Evolutionary conservation across 345 rosid species (phyloP).

Genomic region (Hibiscus syriacus): DNA sequence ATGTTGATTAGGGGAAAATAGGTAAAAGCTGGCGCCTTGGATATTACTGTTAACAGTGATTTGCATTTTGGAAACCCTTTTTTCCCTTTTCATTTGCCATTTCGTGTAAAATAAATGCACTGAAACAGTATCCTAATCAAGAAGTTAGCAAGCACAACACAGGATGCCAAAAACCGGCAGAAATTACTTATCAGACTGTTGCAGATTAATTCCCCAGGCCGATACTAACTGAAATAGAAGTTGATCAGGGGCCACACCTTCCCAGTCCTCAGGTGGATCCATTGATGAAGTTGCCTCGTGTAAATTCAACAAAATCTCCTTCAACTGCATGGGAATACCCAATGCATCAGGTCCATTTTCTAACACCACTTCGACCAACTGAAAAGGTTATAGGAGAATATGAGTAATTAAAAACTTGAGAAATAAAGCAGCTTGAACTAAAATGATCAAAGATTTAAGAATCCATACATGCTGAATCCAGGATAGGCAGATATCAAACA

Average conservation of each 20-base stretch:
- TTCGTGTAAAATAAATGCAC: neutral
- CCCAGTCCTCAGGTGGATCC: constrained; percentile 93
- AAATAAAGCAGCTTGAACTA: constrained; percentile 3
- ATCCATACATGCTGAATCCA: constrained; percentile 91
- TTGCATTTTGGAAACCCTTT: neutral
- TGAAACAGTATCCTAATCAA: neutral
- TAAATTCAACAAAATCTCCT: constrained; percentile 64
- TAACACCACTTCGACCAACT: constrained; percentile 71
- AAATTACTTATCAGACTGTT: constrained; percentile 54
- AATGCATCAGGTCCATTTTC: constrained; percentile 70
- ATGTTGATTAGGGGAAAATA: no score
- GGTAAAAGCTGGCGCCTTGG: neutral
- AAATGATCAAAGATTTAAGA: neutral
- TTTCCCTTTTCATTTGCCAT: neutral
- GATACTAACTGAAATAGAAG: constrained; percentile 82
- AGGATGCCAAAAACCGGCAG: neutral
- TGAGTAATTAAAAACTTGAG: neutral
- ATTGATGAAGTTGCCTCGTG: constrained; percentile 65
- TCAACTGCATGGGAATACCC: constrained; percentile 70
- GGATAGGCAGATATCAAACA: constrained; percentile 77
- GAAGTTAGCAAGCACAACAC: constrained; percentile 4
- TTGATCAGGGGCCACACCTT: constrained; percentile 71
- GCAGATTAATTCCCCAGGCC: constrained; percentile 80
- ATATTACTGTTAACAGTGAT: neutral
- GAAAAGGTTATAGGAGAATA: constrained; percentile 7